Evolutionary conservation across 2,329 filamentous ascomycete genomes (phyloP).

Genomic region (Neopestalotiopsis sp.): DNA sequence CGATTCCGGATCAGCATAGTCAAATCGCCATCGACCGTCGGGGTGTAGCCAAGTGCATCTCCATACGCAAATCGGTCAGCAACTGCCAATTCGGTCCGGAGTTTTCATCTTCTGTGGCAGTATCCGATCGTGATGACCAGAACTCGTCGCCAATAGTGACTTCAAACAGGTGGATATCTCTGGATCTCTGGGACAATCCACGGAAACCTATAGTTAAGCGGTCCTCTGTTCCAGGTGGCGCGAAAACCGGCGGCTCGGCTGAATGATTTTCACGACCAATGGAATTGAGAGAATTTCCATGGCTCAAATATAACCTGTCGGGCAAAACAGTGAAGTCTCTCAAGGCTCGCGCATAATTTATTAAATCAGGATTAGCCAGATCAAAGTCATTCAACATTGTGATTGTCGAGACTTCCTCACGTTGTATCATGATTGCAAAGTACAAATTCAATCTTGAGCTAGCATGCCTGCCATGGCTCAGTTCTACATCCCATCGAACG

Average conservation of each 20-base stretch:
- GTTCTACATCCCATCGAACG: no score
- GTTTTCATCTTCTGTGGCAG: background rate
- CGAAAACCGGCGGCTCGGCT: background rate
- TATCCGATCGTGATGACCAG: background rate
- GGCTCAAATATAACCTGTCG: background rate
- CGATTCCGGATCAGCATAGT: background rate
- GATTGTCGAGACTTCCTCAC: no score
- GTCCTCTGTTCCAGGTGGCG: background rate
- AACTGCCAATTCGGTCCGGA: background rate
- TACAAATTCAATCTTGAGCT: no score
- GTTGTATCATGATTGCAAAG: no score
- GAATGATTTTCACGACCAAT: background rate
- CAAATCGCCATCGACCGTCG: background rate
- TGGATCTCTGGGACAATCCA: background rate
- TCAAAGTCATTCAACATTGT: no score
- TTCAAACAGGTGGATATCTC: background rate
- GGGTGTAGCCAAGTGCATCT: background rate
- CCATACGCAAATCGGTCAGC: background rate
- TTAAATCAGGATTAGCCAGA: no score
- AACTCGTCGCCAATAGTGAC: background rate
- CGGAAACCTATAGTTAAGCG: background rate
- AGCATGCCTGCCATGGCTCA: no score
- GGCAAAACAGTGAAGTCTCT: background rate
- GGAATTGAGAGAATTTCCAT: background rate
- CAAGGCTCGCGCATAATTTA: background rate